Base-by-base conservation (phyloP, 2,329 filamentous ascomycete species). In the Trichophyton equinum region DNA sequence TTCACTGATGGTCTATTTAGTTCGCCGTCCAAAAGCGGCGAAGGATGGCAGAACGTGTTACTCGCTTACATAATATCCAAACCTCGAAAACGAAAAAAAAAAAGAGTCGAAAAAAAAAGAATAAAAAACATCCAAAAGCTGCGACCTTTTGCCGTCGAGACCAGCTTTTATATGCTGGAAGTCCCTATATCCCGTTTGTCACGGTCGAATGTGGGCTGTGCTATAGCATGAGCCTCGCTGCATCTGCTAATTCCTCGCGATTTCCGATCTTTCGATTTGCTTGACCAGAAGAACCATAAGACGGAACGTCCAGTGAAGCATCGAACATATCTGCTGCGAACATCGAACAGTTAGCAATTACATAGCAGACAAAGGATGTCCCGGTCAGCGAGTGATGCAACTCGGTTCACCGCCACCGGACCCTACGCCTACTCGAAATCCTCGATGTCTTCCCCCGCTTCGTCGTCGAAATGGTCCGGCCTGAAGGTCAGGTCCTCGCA, bases 381-480 rank as follows among this genome's bases (percentile, higher is more conserved):
- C 68, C 76, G 73, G 69, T 77, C 74, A 68, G 76, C 77, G 62
- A 72, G 75, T 65, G 76, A 79, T 68, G 75, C 76, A 68, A 79
- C 77, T 64, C 73, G 77, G 63, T 79, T 79, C 70, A 79, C 77
- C 63, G 77, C 77, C 62, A 78, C 76, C 62, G 75, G 76, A 60
- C 77, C 77, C 36, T 77, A 79, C 70, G 76, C 76, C 65, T 75
- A 70, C 66, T 74, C 75, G 61, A 76, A 76, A 63, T 60, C 61
- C 61, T 67, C 56, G 70, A 70, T 22, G 73, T 69, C 67, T 69
- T 58, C 60, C 60, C 20, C 62, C 57, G 30, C 62, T 42, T 38
- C 59, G 11, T 38, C 58, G 11, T 40, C 62, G 42, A 63, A 40
- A 62, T 63, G 36, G 64, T 59, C 63, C 63, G 67, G 55, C 59